Conservation (phyloP, 2,329 filamentous ascomycete species). For the Colletotrichum eleusines region DNA sequence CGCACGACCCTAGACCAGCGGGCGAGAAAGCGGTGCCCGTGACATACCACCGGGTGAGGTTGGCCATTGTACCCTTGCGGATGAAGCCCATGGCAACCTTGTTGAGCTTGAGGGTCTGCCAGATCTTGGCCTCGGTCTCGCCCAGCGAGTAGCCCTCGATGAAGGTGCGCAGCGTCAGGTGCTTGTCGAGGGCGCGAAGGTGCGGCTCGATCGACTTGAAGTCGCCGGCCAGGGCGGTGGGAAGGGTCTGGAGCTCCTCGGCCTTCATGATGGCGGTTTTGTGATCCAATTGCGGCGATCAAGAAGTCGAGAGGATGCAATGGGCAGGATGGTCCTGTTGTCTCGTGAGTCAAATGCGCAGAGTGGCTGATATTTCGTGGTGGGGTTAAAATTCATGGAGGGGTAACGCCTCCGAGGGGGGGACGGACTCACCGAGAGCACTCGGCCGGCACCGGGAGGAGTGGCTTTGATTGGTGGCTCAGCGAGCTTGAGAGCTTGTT, state of each 20-base stretch:
- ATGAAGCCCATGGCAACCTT: conserved; percentile 85
- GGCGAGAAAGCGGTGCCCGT: background rate
- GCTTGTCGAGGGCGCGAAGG: conserved; percentile 83
- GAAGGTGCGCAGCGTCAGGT: conserved; percentile 88
- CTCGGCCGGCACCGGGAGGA: background rate
- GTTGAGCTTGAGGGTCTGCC: conserved; percentile 86
- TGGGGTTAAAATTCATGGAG: conserved; percentile 42
- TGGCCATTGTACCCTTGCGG: conserved; percentile 81
- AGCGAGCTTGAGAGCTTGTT: background rate
- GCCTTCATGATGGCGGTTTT: conserved; percentile 63
- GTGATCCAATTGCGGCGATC: conserved; percentile 34
- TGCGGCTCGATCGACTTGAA: conserved; percentile 85
- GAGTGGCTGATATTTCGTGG: conserved; percentile 40
- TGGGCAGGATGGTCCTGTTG: conserved; percentile 30
- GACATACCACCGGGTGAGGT: conserved; percentile 79
- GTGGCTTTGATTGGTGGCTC: conserved; percentile 21
- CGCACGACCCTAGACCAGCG: background rate
- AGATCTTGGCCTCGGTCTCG: conserved; percentile 83
- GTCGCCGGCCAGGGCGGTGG: conserved; percentile 69
- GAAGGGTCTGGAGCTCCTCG: conserved; percentile 66
- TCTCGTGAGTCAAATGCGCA: conserved; percentile 43
- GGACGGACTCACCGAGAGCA: conserved; percentile 31
- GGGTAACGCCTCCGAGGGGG: conserved; percentile 29
- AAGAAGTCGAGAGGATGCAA: conserved; percentile 11
- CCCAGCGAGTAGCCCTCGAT: conserved; percentile 84